These are phyloP conservation scores for Dioscorea alata DNA, from an alignment of 106 monocot species.

Conservation along the genomic window DNA sequence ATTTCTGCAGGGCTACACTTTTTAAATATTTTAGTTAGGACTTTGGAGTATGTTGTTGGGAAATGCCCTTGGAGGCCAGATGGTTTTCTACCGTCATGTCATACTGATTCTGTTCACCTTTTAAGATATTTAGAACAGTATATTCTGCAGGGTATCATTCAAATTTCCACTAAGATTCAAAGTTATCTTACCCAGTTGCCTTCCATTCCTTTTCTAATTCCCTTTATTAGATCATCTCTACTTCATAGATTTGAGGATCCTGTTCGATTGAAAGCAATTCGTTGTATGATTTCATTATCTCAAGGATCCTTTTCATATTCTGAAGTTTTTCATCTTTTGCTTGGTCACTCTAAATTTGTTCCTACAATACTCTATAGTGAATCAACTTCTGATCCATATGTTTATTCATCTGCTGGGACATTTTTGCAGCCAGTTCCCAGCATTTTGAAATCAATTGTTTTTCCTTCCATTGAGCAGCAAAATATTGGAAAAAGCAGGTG, in stretches of 20 bases:
- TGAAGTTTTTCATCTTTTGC: conserved; percentile 61
- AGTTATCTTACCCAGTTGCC: conserved; percentile 23
- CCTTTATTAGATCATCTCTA: conserved; percentile 69
- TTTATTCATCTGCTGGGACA: conserved; percentile 22
- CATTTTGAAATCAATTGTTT: conserved; percentile 55
- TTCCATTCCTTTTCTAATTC: conserved; percentile 42
- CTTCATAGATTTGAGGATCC: conserved; percentile 81
- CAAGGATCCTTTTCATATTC: conserved; percentile 31
- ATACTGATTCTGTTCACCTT: conserved; percentile 12
- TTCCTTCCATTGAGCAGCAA: background rate
- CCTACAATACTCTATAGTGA: conserved; percentile 24
- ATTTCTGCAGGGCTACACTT: conserved; percentile 49
- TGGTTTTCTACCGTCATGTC: background rate
- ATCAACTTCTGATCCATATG: conserved; percentile 21
- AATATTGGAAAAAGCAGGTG: background rate
- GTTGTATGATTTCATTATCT: conserved; percentile 50
- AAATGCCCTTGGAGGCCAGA: conserved; percentile 25
- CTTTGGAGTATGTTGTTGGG: conserved; percentile 44
- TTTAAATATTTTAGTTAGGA: conserved; percentile 44
- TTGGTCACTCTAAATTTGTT: conserved; percentile 78
- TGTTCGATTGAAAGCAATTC: conserved; percentile 55
- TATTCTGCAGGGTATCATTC: conserved; percentile 59
- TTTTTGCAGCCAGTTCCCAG: conserved; percentile 69
- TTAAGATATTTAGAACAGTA: conserved; percentile 56
- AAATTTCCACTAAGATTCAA: conserved; percentile 34